Evolutionary conservation across 2,329 filamentous ascomycete genomes (phyloP).

Genomic region (Trichophyton mentagrophytes): DNA sequence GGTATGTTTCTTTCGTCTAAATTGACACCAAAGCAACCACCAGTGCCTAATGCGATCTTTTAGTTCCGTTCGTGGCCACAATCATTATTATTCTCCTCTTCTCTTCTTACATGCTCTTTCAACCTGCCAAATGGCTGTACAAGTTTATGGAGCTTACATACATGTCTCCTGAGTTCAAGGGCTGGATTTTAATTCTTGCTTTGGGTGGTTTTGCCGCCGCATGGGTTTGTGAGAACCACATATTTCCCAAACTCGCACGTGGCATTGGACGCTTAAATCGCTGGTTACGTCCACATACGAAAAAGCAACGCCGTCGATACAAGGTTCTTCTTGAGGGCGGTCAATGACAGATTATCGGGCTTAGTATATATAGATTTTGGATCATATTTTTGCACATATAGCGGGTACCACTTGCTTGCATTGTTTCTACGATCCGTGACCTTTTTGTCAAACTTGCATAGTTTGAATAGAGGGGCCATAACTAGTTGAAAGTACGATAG

Average conservation of each 20-base stretch:
- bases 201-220: conserved; percentile 54
- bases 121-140: conserved; percentile 55
- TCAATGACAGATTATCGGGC: background rate
- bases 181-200: conserved; percentile 60
- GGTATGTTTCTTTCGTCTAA: conserved; percentile 39
- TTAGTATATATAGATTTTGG: background rate
- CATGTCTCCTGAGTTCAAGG: conserved; percentile 59
- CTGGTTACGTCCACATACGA: conserved; percentile 41
- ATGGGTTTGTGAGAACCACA: conserved; percentile 56
- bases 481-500: background rate
- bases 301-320: conserved; percentile 76
- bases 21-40: background rate
- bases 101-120: conserved; percentile 67
- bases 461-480: background rate
- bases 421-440: background rate
- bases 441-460: background rate
- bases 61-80: conserved; percentile 73
- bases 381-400: background rate
- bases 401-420: background rate
- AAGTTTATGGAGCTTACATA: conserved; percentile 74
- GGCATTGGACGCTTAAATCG: conserved; percentile 51
- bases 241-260: conserved; percentile 58
- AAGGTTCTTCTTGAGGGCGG: conserved; percentile 58
- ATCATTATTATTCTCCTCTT: conserved; percentile 56
- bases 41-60: conserved; percentile 15